These are phyloP conservation scores for Ballota nigra DNA, from an alignment of 257 asterid genomes.

Conservation along the genomic window DNA sequence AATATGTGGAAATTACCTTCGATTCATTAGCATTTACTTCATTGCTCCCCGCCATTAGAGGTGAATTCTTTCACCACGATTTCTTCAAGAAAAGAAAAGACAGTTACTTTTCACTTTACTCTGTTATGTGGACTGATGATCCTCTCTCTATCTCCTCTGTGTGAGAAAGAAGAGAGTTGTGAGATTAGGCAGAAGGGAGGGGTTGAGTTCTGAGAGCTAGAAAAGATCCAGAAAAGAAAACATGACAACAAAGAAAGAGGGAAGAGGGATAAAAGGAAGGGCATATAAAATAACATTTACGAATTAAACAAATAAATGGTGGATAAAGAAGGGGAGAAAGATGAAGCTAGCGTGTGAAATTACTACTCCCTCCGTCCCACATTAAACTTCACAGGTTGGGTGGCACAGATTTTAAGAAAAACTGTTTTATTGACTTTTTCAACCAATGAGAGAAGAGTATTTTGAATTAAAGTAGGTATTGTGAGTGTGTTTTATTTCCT, in stretches of 20 bases:
- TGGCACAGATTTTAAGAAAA: no score
- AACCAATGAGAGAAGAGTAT: no score
- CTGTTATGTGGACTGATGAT: slow-evolving; percentile 1
- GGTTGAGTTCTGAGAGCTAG: slow-evolving; percentile 20
- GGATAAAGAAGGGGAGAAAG: slow-evolving; percentile 24
- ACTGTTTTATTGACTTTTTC: no score
- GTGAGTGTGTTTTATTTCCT: no score
- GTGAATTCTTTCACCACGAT: not conserved
- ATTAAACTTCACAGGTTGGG: no score
- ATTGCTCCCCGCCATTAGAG: slow-evolving; percentile 49
- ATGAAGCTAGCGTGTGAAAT: slow-evolving; percentile 39
- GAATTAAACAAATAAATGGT: slow-evolving; percentile 20
- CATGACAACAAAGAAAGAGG: slow-evolving; percentile 15
- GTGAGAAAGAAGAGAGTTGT: slow-evolving; percentile 23
- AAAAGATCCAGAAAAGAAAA: slow-evolving; percentile 28
- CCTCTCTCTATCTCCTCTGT: no score
- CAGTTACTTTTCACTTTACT: not conserved
- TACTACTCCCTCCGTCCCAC: no score
- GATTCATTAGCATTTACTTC: slow-evolving; percentile 49
- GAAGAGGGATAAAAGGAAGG: slow-evolving; percentile 8
- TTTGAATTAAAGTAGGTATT: no score
- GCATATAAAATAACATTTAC: slow-evolving; percentile 9
- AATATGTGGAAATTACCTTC: slow-evolving; percentile 30
- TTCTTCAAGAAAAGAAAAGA: not conserved
- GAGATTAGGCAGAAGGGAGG: slow-evolving; percentile 27